Percentiles rank a stretch among this genome's conserved stretches.
Conservation (phyloP, 768 basidiomycete genomes). For the Coprinellus aureogranulatus region DNA sequence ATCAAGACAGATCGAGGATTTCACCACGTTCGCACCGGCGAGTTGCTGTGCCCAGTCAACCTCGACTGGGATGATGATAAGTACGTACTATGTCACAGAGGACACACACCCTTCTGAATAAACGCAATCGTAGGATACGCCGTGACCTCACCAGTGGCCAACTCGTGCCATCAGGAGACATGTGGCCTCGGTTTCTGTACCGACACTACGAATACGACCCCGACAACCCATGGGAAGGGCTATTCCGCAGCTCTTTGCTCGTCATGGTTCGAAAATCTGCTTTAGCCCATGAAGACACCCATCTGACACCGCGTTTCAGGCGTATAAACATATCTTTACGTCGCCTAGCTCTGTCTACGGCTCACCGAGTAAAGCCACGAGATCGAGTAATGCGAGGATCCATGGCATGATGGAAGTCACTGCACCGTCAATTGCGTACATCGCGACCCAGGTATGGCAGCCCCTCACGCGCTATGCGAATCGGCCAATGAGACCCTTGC, state of each 20-base stretch:
- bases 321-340: constrained; percentile 27
- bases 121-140: constrained; percentile 1
- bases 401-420: constrained; percentile 11
- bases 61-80: constrained; percentile 9
- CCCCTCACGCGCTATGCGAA: not conserved
- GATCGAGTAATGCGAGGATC: constrained; percentile 1
- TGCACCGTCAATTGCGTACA: constrained; percentile 15
- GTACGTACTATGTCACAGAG: not conserved
- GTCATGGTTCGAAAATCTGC: constrained; percentile 16
- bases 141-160: constrained; percentile 8
- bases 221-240: constrained; percentile 25
- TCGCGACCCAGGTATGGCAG: constrained; percentile 10
- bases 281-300: not conserved
- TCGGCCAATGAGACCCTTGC: not conserved
- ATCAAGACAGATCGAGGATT: constrained; percentile 12
- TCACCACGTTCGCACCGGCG: constrained; percentile 12
- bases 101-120: not conserved
- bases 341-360: constrained; percentile 26
- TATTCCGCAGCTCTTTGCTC: constrained; percentile 19
- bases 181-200: constrained; percentile 25
- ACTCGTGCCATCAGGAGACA: constrained; percentile 16
- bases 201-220: constrained; percentile 15
- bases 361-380: constrained; percentile 16
- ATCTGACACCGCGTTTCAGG: constrained; percentile 10
- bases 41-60: constrained; percentile 13